These are phyloP conservation scores for Cardamine chenopodiifolia DNA, from an alignment of 345 rosid species.

Conservation along the genomic window DNA sequence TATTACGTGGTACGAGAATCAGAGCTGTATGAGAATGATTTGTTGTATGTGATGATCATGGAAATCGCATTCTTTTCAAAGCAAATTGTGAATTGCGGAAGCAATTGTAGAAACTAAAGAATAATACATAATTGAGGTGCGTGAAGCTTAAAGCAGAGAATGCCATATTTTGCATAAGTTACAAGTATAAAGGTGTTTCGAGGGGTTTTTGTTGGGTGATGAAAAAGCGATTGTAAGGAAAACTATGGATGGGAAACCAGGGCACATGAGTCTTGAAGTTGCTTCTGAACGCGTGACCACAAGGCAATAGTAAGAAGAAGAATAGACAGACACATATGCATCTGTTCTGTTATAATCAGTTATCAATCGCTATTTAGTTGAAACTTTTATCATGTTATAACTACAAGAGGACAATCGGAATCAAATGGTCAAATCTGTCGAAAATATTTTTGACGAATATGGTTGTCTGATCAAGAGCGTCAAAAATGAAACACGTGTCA, in stretches of 20 bases:
- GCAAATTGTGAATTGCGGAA: no score
- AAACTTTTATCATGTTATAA: not conserved
- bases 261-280: constrained; percentile 22
- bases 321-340: not conserved
- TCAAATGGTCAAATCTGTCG: no score
- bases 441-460: no score
- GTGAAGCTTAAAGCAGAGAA: constrained; percentile 19
- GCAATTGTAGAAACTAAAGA: constrained; percentile 23
- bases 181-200: constrained; percentile 6
- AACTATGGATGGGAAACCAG: constrained; percentile 27
- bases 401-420: no score
- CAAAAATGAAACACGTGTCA: not conserved
- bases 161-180: constrained; percentile 18
- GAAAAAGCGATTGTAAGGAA: not conserved
- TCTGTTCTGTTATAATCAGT: not conserved
- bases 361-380: not conserved
- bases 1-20: not conserved
- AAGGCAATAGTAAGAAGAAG: not conserved
- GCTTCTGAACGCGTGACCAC: not conserved
- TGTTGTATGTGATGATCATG: not conserved
- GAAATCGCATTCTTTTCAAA: no score
- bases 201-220: not conserved
- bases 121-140: not conserved
- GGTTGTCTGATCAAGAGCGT: no score
- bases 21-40: constrained; percentile 12